Base-by-base conservation (phyloP, 2,329 filamentous ascomycete genomes). In the Alternaria hordeiaustralica region DNA sequence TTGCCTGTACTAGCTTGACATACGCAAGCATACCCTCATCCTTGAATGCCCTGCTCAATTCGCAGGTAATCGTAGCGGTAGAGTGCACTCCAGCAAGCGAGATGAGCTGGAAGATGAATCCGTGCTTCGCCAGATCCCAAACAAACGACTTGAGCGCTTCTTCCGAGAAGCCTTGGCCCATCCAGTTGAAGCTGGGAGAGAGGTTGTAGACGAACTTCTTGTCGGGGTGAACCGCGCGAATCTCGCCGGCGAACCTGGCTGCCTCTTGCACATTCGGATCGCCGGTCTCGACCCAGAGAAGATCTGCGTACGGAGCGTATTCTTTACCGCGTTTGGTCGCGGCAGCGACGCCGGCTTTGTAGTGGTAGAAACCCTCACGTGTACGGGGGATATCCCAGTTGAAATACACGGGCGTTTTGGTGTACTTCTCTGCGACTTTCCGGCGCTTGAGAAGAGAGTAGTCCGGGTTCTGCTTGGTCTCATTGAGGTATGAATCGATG, bases 101-200 rank as follows among this genome's bases (percentile, higher is more conserved):
- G 67, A 90, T 89, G 45, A 90, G 82, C 79, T 90, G 88, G 59
- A 90, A 81, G 23, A 89, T 85, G 69, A 90, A 90, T 36, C 95
- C 95, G 73, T 97, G 92, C 78, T 90, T 89, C 9, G 94, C 96
- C 69, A 99, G 89, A 79, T 98, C 95, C 95, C 95, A 98, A 73
- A 99, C 92, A 80, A 99, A 99, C 6, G 88, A 93, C 82, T 92
- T 93, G 59, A 99, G 86, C 6, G 91, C 90, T 65, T 89, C 89
- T 67, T 94, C 89, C 4, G 88, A 90, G 82, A 98, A 99, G 28
- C 95, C 96, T 78, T 98, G 94, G 11, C 89, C 89, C 89, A 96
- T 96, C 96, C 96, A 99, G 85, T 99, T 98, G 87, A 99, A 99
- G 9, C 93, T 97, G 1, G 96, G 96, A 5, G 91, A 94, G 2